phyloP scores from a whole-genome alignment of 176 grass and related monocot species.

The Cocos nucifera region DNA sequence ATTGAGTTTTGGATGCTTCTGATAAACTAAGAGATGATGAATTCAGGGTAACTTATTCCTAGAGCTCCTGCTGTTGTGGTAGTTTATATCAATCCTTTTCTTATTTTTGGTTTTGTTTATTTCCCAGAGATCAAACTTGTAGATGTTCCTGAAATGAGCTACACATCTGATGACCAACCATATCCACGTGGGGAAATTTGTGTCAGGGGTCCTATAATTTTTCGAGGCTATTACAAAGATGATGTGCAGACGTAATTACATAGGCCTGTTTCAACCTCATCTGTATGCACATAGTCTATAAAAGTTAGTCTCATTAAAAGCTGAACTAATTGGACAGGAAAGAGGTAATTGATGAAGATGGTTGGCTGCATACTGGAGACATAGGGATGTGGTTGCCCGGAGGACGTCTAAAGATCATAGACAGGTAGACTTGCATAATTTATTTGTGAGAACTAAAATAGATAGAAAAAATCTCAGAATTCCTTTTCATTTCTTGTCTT shows the following conservation, averaged over 20 bases:
- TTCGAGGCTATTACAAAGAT: slow-evolving; percentile 81
- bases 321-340: slow-evolving; percentile 36
- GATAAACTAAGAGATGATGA: too few species aligned
- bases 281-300: background rate
- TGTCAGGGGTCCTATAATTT: slow-evolving; percentile 69
- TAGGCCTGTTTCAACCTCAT: background rate
- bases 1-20: too few species aligned
- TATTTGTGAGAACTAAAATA: background rate
- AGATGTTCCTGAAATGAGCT: slow-evolving; percentile 98
- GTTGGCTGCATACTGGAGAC: slow-evolving; percentile 96
- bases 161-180: slow-evolving; percentile 82
- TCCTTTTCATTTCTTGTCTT: too few species aligned
- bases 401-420: slow-evolving; percentile 89
- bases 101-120: background rate
- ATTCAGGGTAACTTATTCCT: too few species aligned
- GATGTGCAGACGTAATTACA: slow-evolving; percentile 71
- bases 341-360: slow-evolving; percentile 79
- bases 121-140: slow-evolving; percentile 88
- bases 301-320: slow-evolving; percentile 10
- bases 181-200: slow-evolving; percentile 97
- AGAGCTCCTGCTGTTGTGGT: background rate
- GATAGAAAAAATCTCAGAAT: too few species aligned
- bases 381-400: slow-evolving; percentile 95
- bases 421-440: slow-evolving; percentile 40
- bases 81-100: background rate